These are phyloP conservation scores for Suillus tomentosus DNA, from an alignment of 768 basidiomycete species.

Conservation along the genomic window DNA sequence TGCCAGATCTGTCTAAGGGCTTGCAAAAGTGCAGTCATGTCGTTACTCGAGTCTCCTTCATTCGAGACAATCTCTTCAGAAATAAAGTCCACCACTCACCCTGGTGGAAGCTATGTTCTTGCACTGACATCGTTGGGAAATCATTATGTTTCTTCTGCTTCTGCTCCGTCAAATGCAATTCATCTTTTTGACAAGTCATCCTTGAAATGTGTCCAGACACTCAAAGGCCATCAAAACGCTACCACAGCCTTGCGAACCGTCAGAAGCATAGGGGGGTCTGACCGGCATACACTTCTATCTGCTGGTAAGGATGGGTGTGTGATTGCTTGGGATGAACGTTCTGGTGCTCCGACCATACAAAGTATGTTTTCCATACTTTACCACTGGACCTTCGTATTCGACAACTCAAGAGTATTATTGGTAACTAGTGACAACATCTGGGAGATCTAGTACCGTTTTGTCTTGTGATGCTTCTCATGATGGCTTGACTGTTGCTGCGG, in stretches of 20 bases:
- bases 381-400: conserved; percentile 22
- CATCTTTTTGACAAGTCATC: conserved; percentile 65
- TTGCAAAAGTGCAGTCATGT: conserved; percentile 22
- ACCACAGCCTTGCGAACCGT: conserved; percentile 58
- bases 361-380: conserved; percentile 45
- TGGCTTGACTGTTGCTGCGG: conserved; percentile 76
- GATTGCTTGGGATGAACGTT: conserved; percentile 75
- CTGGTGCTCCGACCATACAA: conserved; percentile 51
- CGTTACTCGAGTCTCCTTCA: conserved; percentile 25
- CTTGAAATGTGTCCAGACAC: conserved; percentile 45
- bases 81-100: conserved; percentile 36
- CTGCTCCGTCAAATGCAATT: conserved; percentile 63
- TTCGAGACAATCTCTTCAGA: conserved; percentile 24
- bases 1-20: neutral
- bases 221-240: conserved; percentile 59
- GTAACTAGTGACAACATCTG: conserved; percentile 49
- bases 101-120: conserved; percentile 59
- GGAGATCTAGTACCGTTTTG: conserved; percentile 48
- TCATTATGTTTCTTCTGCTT: conserved; percentile 64
- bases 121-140: conserved; percentile 49
- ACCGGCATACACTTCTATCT: conserved; percentile 54
- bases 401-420: conserved; percentile 39
- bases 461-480: conserved; percentile 72
- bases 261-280: conserved; percentile 41
- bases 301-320: conserved; percentile 74